A percentile compares a stretch with the other conserved stretches of the same genome.
Evolutionary conservation across 352 stramenopile genomes (phyloP).

Genomic region (Blastocystis sp.): DNA sequence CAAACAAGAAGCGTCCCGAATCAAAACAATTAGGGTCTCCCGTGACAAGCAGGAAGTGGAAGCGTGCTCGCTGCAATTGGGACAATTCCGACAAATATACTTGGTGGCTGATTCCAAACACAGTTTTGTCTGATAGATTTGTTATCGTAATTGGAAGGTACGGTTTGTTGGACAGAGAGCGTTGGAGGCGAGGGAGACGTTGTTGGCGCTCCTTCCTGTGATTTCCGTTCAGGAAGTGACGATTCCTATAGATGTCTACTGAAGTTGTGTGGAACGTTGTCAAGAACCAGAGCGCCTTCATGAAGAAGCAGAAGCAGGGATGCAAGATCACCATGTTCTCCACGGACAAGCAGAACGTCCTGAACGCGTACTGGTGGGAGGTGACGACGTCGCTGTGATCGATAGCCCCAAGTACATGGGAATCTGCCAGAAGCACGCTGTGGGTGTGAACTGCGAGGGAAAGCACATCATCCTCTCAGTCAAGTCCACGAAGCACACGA

Average conservation of each 20-base stretch:
- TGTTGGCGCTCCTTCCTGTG: no score
- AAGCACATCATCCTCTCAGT: neutral
- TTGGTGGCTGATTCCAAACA: no score
- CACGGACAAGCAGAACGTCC: constrained; percentile 20
- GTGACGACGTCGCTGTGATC: neutral
- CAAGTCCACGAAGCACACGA: constrained; percentile 4
- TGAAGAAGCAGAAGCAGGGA: constrained; percentile 34
- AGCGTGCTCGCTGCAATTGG: neutral
- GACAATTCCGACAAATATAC: neutral
- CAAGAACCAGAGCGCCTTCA: constrained; percentile 4
- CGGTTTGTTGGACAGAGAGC: no score
- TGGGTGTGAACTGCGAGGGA: constrained; percentile 14
- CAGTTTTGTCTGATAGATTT: constrained; percentile 19
- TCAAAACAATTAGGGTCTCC: no score
- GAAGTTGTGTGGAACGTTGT: constrained; percentile 21
- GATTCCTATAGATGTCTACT: neutral
- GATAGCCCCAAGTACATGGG: constrained; percentile 15
- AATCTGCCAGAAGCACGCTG: constrained; percentile 28
- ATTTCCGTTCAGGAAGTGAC: neutral
- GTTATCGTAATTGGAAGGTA: constrained; percentile 27
- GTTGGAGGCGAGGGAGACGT: no score
- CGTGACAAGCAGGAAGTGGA: no score
- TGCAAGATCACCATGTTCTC: constrained; percentile 42
- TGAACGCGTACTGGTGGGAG: neutral
- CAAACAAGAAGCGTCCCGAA: no score